Conservation (phyloP, 1,139 yeast genomes). For the Sugiyamaella neomexicana region DNA sequence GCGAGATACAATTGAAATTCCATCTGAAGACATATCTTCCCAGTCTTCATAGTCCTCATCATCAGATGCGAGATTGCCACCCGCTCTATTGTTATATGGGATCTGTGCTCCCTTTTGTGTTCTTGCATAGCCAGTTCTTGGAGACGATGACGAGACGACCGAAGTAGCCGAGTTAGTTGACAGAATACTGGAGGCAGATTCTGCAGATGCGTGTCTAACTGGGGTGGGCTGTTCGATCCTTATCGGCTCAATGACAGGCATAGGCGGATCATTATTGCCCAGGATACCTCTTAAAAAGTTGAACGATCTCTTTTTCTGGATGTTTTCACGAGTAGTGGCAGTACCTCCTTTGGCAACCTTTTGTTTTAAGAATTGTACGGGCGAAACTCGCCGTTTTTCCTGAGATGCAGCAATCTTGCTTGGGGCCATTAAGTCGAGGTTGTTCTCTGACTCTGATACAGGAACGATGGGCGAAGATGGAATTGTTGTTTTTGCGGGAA, state of each 20-base stretch:
- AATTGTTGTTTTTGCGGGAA: background rate
- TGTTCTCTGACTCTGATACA: slow-evolving; percentile 9
- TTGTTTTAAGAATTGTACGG: slow-evolving; percentile 21
- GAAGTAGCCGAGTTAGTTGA: background rate
- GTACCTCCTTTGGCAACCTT: slow-evolving; percentile 16
- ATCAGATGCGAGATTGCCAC: slow-evolving; percentile 28
- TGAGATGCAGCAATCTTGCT: slow-evolving; percentile 15
- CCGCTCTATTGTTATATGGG: slow-evolving; percentile 11
- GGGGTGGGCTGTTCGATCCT: slow-evolving; percentile 4
- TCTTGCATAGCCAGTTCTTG: background rate
- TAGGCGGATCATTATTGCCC: slow-evolving; percentile 3
- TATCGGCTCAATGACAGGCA: slow-evolving; percentile 13
- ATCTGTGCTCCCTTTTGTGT: slow-evolving; percentile 16
- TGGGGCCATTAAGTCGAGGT: slow-evolving; percentile 4
- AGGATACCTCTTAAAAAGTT: slow-evolving; percentile 20
- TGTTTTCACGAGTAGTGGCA: slow-evolving; percentile 16
- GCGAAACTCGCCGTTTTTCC: slow-evolving; percentile 18
- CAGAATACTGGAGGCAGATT: background rate
- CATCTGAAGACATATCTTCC: slow-evolving; percentile 23
- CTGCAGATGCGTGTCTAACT: background rate
- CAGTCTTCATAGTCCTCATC: slow-evolving; percentile 27
- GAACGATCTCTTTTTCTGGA: slow-evolving; percentile 20
- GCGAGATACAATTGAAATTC: slow-evolving; percentile 16
- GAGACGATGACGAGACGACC: background rate
- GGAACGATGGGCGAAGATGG: slow-evolving; percentile 5